Evolutionary conservation across 2,329 filamentous ascomycete species (phyloP).

Genomic region (Cladorrhinum sp.): DNA sequence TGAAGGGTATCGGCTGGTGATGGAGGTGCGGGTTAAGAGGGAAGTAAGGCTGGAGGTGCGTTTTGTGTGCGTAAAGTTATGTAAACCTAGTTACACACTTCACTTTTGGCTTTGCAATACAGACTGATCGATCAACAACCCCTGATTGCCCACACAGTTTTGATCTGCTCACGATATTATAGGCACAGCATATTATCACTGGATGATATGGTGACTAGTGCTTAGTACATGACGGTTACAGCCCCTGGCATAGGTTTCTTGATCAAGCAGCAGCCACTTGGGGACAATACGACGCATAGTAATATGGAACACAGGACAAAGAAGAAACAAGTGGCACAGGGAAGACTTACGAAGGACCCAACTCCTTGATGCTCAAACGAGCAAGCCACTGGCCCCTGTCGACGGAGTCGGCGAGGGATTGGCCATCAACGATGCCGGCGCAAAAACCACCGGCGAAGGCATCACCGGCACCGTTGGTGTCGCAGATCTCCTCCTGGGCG

Average conservation of each 20-base stretch:
- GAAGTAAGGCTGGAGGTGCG: background rate
- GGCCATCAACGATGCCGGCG: constrained; percentile 83
- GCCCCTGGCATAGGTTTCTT: background rate
- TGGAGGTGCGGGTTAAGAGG: background rate
- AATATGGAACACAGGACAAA: background rate
- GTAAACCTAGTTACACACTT: background rate
- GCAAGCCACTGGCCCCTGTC: constrained; percentile 98
- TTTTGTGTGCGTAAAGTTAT: background rate
- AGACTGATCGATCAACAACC: constrained; percentile 1
- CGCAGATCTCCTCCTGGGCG: constrained; percentile 73
- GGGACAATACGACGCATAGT: background rate
- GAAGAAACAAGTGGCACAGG: constrained; percentile 4
- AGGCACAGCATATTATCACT: background rate
- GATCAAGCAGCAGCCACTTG: background rate
- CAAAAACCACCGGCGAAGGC: constrained; percentile 94
- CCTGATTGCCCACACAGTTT: background rate
- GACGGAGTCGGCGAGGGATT: constrained; percentile 71
- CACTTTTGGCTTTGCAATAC: constrained; percentile 1
- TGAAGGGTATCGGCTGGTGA: background rate
- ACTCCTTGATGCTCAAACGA: constrained; percentile 86
- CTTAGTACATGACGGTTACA: background rate
- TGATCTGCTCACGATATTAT: background rate
- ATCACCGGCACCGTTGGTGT: constrained; percentile 96
- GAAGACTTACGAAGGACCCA: constrained; percentile 84
- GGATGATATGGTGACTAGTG: background rate